Percentiles rank a stretch among this genome's conserved stretches.
These are phyloP conservation scores for Phialocephala sp. DNA, from an alignment of 2,329 filamentous ascomycete genomes.

Conservation along the genomic window DNA sequence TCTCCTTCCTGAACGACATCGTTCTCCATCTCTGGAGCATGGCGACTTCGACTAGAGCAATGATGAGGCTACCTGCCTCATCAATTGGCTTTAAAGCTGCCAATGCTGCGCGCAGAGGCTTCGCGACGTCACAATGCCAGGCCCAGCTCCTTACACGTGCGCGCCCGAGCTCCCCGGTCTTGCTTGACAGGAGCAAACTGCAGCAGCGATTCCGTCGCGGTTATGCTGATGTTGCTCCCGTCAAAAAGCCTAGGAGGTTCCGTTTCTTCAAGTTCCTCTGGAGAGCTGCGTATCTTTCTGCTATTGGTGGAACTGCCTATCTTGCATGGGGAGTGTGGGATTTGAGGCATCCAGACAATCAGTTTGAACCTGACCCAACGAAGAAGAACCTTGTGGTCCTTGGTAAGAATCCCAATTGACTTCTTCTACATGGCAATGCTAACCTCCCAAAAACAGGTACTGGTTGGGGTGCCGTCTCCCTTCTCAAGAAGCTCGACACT, in stretches of 20 bases:
- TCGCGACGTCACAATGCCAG: conserved; percentile 35
- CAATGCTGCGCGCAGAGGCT: conserved; percentile 35
- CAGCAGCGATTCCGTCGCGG: conserved; percentile 50
- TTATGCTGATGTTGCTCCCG: conserved; percentile 50
- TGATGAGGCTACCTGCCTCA: conserved; percentile 39
- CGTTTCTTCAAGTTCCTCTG: conserved; percentile 78
- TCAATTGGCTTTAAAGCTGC: conserved; percentile 40
- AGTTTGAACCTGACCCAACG: conserved; percentile 76
- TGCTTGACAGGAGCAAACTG: conserved; percentile 37
- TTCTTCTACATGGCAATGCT: conserved; percentile 1
- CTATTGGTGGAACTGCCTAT: conserved; percentile 72
- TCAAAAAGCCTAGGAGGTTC: conserved; percentile 64
- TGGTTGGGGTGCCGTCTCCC: conserved; percentile 94
- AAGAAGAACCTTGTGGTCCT: conserved; percentile 98
- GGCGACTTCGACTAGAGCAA: conserved; percentile 42
- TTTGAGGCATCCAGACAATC: conserved; percentile 80
- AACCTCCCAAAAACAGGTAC: conserved; percentile 65
- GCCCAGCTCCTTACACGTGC: conserved; percentile 35
- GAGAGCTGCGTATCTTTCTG: conserved; percentile 79
- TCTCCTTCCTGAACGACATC: conserved; percentile 12
- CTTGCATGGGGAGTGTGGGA: conserved; percentile 83
- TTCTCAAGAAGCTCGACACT: conserved; percentile 98
- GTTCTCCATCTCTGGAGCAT: conserved; percentile 36
- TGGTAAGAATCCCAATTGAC: conserved; percentile 60
- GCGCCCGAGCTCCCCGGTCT: conserved; percentile 35